Conservation (phyloP, 2,329 filamentous ascomycete species). For the Microdochium bolleyi region DNA sequence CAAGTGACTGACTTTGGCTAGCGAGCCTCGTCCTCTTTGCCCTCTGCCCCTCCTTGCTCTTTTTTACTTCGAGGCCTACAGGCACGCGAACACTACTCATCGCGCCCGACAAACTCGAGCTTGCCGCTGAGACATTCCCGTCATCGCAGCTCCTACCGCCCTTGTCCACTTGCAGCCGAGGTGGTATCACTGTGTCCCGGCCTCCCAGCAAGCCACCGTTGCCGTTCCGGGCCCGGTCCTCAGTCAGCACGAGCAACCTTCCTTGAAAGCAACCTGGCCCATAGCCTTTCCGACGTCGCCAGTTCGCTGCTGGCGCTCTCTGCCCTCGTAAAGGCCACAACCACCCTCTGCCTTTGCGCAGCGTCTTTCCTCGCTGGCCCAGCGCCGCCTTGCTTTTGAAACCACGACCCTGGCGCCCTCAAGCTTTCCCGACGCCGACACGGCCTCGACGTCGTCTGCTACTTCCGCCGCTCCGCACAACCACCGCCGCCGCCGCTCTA, state of each 20-base stretch:
- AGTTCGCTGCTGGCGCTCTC: background rate
- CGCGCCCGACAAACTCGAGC: too few species aligned
- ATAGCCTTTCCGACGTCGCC: background rate
- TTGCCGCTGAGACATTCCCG: background rate
- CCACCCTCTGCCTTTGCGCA: conserved; percentile 7
- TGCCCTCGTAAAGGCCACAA: conserved; percentile 2
- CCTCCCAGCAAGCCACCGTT: background rate
- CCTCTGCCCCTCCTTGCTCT: too few species aligned
- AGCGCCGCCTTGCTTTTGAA: conserved; percentile 1
- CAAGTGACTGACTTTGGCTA: too few species aligned
- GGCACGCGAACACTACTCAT: too few species aligned
- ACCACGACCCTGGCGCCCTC: conserved; percentile 41
- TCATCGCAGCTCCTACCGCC: background rate
- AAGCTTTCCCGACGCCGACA: conserved; percentile 37
- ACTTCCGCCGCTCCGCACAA: background rate
- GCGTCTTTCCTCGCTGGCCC: background rate
- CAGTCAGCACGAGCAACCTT: background rate
- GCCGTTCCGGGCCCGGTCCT: background rate
- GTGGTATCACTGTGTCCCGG: background rate
- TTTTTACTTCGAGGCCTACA: too few species aligned
- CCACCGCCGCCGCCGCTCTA: conserved; percentile 30
- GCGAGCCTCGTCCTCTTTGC: too few species aligned
- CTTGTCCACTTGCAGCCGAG: background rate
- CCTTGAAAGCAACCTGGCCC: background rate
- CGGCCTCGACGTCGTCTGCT: conserved; percentile 37